Evolutionary conservation across 371 early-diverging fungal species (phyloP), one percentile per base, ranked within the genome.

Genomic region (Apophysomyces ossiformis): DNA sequence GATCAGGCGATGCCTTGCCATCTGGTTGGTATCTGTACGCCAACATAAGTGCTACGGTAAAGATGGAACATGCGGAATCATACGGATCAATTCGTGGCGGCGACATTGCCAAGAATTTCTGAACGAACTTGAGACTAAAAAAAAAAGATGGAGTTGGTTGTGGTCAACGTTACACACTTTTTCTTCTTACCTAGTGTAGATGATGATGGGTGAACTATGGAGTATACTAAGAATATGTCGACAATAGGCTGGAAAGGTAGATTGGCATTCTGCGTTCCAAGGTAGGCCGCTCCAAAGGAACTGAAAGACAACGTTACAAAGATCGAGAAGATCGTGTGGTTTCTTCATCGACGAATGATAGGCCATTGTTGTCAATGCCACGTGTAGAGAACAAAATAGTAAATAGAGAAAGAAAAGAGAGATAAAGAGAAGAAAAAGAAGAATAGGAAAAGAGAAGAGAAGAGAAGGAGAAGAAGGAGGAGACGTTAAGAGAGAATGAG

Each of bases 401-500:
- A 50, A 26, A 7, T 7, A 8, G 21, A 50, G 54, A 50, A 50
- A 21, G 16, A 18, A 18, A 50, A 50, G 54, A 50, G 21, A 21
- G 21, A 50, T 16, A 50, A 11, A 18, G 16, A 45, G 59, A 64
- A 57, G 11, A 43, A 46, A 58, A 16, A 57, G 37, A 62, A 35
- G 38, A 60, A 60, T 35, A 44, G 47, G 15, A 45, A 37, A 56
- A 54, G 32, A 26, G n/a, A 57, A 43, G n/a, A 61, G 37, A 21
- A 37, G 12, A 59, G 50, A 36, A 37, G 57, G 39, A 57, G 50
- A 47, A 57, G 56, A 57, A 38, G 36, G 21, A 50, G 36, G 15
- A 21, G 26, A 41, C 58, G 65, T 65, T 68, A 65, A 60, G 37
- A 72, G 68, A 60, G 65, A 68, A 43, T 65, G 72, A 39, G 68